Conservation (phyloP, 1,284 basidiomycete genomes). For the Trametes polyzona region DNA sequence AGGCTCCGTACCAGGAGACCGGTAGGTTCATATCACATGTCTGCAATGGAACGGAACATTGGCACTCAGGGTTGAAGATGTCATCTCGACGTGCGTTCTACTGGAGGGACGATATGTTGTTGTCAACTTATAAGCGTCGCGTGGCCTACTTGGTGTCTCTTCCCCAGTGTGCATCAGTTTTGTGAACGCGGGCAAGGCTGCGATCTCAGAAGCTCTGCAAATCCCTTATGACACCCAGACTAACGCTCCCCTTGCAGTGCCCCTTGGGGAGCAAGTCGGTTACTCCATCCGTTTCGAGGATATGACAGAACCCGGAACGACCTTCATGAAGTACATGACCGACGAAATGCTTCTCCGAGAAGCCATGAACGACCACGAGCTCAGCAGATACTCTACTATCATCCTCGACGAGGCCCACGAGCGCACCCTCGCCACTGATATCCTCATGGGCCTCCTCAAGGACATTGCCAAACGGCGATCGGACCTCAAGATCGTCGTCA, state of each 20-base stretch:
- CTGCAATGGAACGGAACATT: too few relatives aligned
- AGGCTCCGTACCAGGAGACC: too few relatives aligned
- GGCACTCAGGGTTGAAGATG: too few relatives aligned
- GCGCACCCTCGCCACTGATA: slow-evolving; percentile 96
- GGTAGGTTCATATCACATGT: too few relatives aligned
- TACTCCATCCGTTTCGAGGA: slow-evolving; percentile 99
- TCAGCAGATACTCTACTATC: slow-evolving; percentile 93
- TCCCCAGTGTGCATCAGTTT: too few relatives aligned
- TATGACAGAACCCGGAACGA: slow-evolving; percentile 90
- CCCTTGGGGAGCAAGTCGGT: slow-evolving; percentile 92
- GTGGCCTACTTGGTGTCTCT: too few relatives aligned
- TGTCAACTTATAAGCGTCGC: too few relatives aligned
- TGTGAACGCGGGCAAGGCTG: too few relatives aligned
- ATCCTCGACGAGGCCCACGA: slow-evolving; percentile 99
- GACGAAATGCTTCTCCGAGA: slow-evolving; percentile 98
- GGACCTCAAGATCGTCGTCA: slow-evolving; percentile 97
- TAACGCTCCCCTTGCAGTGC: slow-evolving; percentile 54
- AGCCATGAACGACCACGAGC: slow-evolving; percentile 94
- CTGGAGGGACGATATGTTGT: too few relatives aligned
- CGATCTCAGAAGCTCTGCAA: not conserved
- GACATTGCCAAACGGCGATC: slow-evolving; percentile 77
- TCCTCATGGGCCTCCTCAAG: slow-evolving; percentile 93
- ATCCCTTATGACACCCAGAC: not conserved
- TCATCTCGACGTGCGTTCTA: too few relatives aligned
- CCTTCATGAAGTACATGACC: slow-evolving; percentile 98